Percentiles rank a stretch among this genome's conserved stretches.
phyloP scores from a whole-genome alignment of 83 land plant genomes.

The Isoetes engelmannii region DNA sequence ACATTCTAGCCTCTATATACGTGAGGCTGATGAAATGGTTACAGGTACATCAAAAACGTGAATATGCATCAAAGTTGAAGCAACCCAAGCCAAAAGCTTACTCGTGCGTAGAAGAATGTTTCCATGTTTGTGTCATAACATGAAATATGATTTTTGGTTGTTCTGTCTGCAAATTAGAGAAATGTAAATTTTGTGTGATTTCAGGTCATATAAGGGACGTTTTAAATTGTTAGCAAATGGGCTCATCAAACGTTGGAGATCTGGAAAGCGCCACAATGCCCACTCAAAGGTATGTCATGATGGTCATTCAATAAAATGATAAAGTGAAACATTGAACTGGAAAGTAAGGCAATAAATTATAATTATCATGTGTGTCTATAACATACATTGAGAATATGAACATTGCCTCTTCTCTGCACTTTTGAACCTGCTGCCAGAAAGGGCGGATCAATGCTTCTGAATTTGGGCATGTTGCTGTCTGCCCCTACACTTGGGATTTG shows the following conservation, averaged over 20 bases:
- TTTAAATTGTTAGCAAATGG: constrained; percentile 31
- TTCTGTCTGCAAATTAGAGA: background rate
- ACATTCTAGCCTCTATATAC: too few species aligned
- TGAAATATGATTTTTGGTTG: background rate
- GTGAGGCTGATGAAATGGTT: background rate
- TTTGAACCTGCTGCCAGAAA: too few species aligned
- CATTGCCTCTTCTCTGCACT: too few species aligned
- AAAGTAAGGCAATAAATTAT: too few species aligned
- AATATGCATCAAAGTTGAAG: constrained; percentile 28
- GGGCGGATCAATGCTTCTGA: too few species aligned
- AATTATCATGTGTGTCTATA: too few species aligned
- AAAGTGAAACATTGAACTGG: too few species aligned
- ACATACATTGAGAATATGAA: too few species aligned
- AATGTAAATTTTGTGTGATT: background rate
- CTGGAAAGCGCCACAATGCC: constrained; percentile 40
- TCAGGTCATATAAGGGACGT: constrained; percentile 30
- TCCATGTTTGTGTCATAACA: background rate
- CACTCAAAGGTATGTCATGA: constrained; percentile 26
- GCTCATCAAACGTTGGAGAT: constrained; percentile 29
- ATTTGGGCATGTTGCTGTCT: too few species aligned
- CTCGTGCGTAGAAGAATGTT: constrained; percentile 17
- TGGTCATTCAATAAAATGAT: background rate
- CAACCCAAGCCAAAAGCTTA: constrained; percentile 30
- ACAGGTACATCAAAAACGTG: constrained; percentile 20
- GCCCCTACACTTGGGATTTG: too few species aligned